Evolutionary conservation across 2,329 filamentous ascomycete genomes (phyloP), one percentile per base, ranked within the genome.

Genomic region (Aspergillus jensenii): DNA sequence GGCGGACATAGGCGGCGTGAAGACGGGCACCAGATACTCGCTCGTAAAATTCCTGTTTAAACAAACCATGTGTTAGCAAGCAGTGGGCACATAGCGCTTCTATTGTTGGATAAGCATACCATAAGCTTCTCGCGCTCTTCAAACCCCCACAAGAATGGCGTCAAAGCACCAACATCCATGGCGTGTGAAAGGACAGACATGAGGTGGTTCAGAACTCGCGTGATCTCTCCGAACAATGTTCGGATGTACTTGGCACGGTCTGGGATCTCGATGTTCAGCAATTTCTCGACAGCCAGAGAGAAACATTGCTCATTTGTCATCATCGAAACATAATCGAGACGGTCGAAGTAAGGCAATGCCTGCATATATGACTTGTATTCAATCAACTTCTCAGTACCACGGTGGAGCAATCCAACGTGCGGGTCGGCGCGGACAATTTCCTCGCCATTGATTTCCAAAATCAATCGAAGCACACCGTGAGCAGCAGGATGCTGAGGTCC

Each of bases 271-370:
- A 99, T 83, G 78, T 99, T 99, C 70, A 99, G 83, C 60, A 99
- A 84, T 84, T 99, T 99, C 85, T 99, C 95, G 56, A 98, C 93
- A 19, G 92, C 95, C 65, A 99, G 84, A 39, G 92, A 87, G 79
- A 91, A 99, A 74, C 92, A 96, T 80, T 99, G 95, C 84, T 99
- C 95, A 79, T 99, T 99, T 71, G 95, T 99, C 95, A 99, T 99
- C 96, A 99, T 99, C 71, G 92, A 97, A 68, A 97, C 93, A 78
- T 99, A 99, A 79, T 99, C 95, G 76, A 99, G 84, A 68, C 95
- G 91, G 80, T 99, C 95, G 76, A 99, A 99, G 83, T 99, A 99
- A 56, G 95, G 95, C 73, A 99, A 83, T 58, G 95, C 95, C 83
- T 99, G 95, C 72, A 98, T 85, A 75, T 99, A 99, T 68, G 93